A percentile compares a stretch with the other conserved stretches of the same genome.
phyloP scores from a whole-genome alignment of 2,329 filamentous ascomycete genomes.

The Aspergillus caelatus region DNA sequence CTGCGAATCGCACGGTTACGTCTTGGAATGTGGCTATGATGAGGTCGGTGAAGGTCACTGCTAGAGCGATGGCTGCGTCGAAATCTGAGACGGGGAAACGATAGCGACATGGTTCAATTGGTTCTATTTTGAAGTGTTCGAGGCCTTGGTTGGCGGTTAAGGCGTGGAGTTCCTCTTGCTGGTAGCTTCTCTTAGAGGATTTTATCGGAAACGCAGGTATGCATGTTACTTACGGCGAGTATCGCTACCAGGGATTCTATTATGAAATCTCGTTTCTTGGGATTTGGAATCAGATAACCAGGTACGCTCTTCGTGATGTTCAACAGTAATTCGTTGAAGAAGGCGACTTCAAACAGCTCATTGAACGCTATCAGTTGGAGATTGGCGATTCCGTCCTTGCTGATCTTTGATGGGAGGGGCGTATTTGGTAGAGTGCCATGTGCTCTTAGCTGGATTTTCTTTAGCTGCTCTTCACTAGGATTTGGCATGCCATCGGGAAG shows the following conservation, averaged over 20 bases:
- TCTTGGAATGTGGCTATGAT: conserved; percentile 63
- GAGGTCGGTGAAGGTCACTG: conserved; percentile 55
- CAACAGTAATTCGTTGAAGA: neutral
- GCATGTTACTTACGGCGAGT: neutral
- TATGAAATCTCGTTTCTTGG: neutral
- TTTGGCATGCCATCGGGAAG: neutral
- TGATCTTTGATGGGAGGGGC: neutral
- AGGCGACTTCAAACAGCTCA: neutral
- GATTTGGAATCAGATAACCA: neutral
- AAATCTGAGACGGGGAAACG: neutral
- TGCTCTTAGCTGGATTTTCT: neutral
- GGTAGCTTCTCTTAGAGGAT: neutral
- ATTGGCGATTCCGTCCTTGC: neutral
- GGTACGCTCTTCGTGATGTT: neutral
- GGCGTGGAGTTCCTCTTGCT: neutral
- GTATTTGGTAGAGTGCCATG: neutral
- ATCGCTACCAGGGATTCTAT: neutral
- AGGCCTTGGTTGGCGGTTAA: neutral
- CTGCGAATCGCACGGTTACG: neutral
- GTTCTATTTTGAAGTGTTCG: neutral
- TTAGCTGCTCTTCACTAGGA: neutral
- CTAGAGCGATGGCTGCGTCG: neutral
- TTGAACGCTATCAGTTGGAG: neutral
- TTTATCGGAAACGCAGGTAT: neutral
- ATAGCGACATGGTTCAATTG: neutral